phyloP scores from a whole-genome alignment of 768 basidiomycete species.

The Mycena galopus region DNA sequence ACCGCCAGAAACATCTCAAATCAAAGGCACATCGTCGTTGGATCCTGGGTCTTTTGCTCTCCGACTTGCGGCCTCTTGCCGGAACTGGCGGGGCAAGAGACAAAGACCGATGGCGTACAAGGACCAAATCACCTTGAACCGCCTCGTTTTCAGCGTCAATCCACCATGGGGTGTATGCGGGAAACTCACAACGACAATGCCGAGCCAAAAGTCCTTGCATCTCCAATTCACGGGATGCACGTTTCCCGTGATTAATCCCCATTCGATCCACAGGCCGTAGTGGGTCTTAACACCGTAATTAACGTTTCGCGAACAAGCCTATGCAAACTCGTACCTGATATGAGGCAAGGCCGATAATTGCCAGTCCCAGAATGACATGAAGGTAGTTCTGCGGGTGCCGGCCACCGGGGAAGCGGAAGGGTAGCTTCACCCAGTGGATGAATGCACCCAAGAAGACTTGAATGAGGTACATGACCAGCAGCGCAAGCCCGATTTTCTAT shows the following conservation, averaged over 20 bases:
- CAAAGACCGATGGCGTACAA: conserved; percentile 45
- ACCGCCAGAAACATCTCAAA: conserved; percentile 1
- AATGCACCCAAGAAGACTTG: conserved; percentile 52
- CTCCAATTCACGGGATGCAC: conserved; percentile 31
- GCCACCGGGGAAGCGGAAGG: conserved; percentile 41
- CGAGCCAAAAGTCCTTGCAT: conserved; percentile 41
- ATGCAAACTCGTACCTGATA: conserved; percentile 39
- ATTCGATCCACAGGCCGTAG: conserved; percentile 48
- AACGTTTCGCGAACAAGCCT: not conserved
- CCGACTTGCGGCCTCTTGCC: conserved; percentile 39
- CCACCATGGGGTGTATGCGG: not conserved
- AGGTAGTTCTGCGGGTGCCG: conserved; percentile 44
- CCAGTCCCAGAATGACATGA: conserved; percentile 49
- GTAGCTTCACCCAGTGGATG: conserved; percentile 54
- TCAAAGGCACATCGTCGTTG: conserved; percentile 8
- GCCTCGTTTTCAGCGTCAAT: not conserved
- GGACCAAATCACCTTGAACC: conserved; percentile 42
- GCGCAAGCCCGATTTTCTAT: conserved; percentile 50
- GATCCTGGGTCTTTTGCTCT: conserved; percentile 6
- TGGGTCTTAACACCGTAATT: conserved; percentile 24
- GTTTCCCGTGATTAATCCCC: conserved; percentile 35
- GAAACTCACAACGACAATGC: conserved; percentile 19
- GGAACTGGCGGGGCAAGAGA: conserved; percentile 46
- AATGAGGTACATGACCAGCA: conserved; percentile 54
- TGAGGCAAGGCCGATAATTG: conserved; percentile 51